Evolutionary conservation across 345 rosid species (phyloP).

Genomic region (Ceriops zippeliana): DNA sequence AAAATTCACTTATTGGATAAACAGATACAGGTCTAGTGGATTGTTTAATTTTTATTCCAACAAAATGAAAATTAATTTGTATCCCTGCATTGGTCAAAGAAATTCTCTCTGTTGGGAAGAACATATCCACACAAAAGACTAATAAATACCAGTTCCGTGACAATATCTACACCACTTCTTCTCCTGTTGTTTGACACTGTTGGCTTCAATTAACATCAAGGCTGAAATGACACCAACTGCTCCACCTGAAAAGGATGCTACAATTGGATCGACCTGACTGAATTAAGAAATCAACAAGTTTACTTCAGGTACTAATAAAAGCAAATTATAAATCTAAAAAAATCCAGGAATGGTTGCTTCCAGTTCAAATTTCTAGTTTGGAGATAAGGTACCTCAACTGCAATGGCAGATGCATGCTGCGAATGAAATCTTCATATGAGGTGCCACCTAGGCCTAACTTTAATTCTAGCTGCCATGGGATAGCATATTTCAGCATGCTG

Average conservation of each 20-base stretch:
- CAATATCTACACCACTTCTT: slow-evolving; percentile 95
- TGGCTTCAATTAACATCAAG: slow-evolving; percentile 85
- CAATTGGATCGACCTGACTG: slow-evolving; percentile 97
- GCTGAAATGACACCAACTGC: slow-evolving; percentile 97
- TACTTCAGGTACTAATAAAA: too few relatives aligned
- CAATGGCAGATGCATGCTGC: slow-evolving; percentile 73
- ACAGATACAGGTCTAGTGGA: too few relatives aligned
- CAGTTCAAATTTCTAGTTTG: slow-evolving; percentile 7
- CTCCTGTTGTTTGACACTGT: slow-evolving; percentile 88
- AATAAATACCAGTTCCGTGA: slow-evolving; percentile 69
- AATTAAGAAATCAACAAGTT: slow-evolving; percentile 25
- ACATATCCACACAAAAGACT: slow-evolving; percentile 14
- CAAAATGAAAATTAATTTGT: not conserved
- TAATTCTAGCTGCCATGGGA: slow-evolving; percentile 67
- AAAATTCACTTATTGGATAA: too few relatives aligned
- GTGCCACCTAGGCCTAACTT: slow-evolving; percentile 90
- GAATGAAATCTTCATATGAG: slow-evolving; percentile 88
- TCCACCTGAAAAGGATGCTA: slow-evolving; percentile 95
- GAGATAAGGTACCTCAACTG: slow-evolving; percentile 67
- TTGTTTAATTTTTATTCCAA: too few relatives aligned
- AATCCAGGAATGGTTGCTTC: not conserved
- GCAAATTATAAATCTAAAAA: too few relatives aligned
- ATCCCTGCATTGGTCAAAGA: not conserved
- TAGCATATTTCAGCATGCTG: slow-evolving; percentile 11
- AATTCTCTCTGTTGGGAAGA: not conserved